Evolutionary conservation across 805 yeast genomes (phyloP).

Genomic region (Ogataea siamensis): DNA sequence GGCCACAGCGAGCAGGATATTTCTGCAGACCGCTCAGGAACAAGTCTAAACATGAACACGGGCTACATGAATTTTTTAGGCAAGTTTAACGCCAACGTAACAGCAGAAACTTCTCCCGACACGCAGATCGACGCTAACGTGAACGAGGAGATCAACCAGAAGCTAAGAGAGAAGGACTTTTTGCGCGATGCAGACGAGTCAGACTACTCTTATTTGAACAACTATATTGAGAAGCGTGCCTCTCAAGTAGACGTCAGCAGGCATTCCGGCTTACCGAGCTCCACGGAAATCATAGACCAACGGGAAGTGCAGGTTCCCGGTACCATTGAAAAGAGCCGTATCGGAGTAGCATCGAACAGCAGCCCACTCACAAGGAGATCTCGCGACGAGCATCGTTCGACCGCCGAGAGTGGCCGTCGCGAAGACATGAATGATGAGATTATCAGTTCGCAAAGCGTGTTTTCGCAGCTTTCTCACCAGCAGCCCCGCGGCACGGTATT

Average conservation of each 20-base stretch:
- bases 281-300: conserved; percentile 3
- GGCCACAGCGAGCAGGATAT: conserved; percentile 19
- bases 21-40: conserved; percentile 23
- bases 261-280: conserved; percentile 3
- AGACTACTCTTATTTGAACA: conserved; percentile 11
- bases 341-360: conserved; percentile 7
- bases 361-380: conserved; percentile 14
- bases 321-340: conserved; percentile 18
- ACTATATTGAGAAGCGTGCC: conserved; percentile 8
- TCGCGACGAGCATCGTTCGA: neutral
- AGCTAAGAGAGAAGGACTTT: conserved; percentile 13
- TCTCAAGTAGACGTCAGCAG: conserved; percentile 2
- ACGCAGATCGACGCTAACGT: conserved; percentile 25
- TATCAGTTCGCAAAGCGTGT: conserved; percentile 19
- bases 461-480: conserved; percentile 9
- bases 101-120: conserved; percentile 13
- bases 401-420: conserved; percentile 3
- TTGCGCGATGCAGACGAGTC: conserved; percentile 8
- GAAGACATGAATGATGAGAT: conserved; percentile 21
- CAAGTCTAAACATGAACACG: conserved; percentile 24
- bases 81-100: conserved; percentile 8
- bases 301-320: conserved; percentile 27
- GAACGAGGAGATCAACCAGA: conserved; percentile 22
- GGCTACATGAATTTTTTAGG: conserved; percentile 11
- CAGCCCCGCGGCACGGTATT: neutral